Conservation (phyloP, 768 basidiomycete species). For the Boletellus sp. region DNA sequence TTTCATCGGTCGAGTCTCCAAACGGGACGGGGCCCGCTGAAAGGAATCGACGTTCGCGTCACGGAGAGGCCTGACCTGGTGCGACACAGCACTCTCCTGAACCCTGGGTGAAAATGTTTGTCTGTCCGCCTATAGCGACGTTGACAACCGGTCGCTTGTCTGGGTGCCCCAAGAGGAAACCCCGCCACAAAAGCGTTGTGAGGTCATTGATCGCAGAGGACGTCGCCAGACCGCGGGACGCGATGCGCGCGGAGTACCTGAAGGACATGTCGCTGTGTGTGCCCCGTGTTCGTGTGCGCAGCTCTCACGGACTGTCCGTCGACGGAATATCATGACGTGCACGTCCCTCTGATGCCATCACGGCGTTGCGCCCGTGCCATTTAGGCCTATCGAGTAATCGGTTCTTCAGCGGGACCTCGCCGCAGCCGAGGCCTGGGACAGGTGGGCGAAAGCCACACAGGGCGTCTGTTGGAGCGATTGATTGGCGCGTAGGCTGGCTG, state of each 20-base stretch:
- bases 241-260: constrained; percentile 4
- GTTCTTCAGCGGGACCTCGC: constrained; percentile 1
- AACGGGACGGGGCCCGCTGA: not conserved
- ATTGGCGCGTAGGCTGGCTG: not conserved
- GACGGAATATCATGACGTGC: not conserved
- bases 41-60: not conserved
- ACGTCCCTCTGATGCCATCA: not conserved
- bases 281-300: not conserved
- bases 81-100: not conserved
- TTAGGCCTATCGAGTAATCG: constrained; percentile 5
- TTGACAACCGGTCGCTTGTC: not conserved
- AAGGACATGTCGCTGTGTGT: not conserved
- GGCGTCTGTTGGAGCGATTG: not conserved
- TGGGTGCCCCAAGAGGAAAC: not conserved
- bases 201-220: constrained; percentile 6
- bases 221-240: constrained; percentile 1
- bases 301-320: not conserved
- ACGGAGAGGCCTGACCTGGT: not conserved
- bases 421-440: not conserved
- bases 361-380: not conserved
- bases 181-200: not conserved
- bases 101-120: no score
- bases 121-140: not conserved
- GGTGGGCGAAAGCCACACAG: not conserved
- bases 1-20: not conserved